Conservation (phyloP, 108 stramenopile species). For the Pseudonitzschia delicatissima region DNA sequence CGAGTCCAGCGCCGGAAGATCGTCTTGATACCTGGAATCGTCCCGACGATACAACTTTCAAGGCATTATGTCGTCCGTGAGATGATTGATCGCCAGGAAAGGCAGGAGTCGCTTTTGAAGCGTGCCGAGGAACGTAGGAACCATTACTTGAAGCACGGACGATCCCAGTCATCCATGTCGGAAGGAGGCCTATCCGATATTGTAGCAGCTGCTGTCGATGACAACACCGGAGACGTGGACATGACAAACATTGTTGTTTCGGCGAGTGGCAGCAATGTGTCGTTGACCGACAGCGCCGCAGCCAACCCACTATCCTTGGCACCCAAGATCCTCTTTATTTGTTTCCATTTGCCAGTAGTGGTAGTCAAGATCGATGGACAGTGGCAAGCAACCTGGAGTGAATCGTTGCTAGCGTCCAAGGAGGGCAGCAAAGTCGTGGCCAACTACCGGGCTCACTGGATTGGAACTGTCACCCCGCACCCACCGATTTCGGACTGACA, state of each 20-base stretch:
- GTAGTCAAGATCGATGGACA: conserved; percentile 53
- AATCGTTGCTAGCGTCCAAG: conserved; percentile 92
- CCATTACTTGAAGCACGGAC: neutral
- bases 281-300: neutral
- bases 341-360: conserved; percentile 95
- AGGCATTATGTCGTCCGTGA: conserved; percentile 54
- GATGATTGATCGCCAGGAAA: conserved; percentile 22
- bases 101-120: neutral
- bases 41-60: conserved; percentile 63
- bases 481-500: conserved; percentile 41
- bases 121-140: neutral
- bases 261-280: neutral
- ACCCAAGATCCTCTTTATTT: conserved; percentile 81
- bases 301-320: conserved; percentile 14
- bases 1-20: conserved; percentile 31
- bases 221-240: conserved; percentile 34
- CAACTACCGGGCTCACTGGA: conserved; percentile 80
- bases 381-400: conserved; percentile 91
- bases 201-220: conserved; percentile 17
- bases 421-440: conserved; percentile 73
- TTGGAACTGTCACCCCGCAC: conserved; percentile 87
- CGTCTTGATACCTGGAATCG: conserved; percentile 73
- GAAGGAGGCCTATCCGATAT: conserved; percentile 4
- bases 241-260: conserved; percentile 31
- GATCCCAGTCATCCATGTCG: conserved; percentile 10